phyloP scores from a whole-genome alignment of 2,329 filamentous ascomycete species.

The Canariomyces notabilis region DNA sequence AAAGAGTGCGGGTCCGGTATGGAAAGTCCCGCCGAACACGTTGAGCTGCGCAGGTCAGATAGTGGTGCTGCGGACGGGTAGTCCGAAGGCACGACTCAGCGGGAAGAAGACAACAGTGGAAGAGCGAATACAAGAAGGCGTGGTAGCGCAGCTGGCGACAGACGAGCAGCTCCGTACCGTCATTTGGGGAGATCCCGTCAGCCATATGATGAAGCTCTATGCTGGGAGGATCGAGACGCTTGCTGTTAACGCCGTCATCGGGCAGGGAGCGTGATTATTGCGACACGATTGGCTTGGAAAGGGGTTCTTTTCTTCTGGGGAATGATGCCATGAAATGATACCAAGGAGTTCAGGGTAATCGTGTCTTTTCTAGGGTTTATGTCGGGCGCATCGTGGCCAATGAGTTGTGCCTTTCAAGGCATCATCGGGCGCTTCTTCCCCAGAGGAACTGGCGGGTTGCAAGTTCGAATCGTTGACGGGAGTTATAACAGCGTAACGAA shows the following conservation, averaged over 20 bases:
- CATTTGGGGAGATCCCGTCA: conserved; percentile 76
- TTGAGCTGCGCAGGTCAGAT: conserved; percentile 67
- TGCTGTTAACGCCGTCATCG: conserved; percentile 62
- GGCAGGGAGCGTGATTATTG: conserved; percentile 29
- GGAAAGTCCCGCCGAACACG: conserved; percentile 61
- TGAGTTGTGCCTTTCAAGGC: too few species aligned
- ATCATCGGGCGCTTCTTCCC: conserved; percentile 1
- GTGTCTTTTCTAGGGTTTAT: conserved; percentile 1
- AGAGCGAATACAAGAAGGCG: conserved; percentile 50
- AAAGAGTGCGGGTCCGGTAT: conserved; percentile 38
- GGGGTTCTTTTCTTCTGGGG: neutral
- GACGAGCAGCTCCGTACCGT: conserved; percentile 65
- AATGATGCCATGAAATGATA: neutral
- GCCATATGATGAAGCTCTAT: conserved; percentile 77
- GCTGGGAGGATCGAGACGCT: conserved; percentile 64
- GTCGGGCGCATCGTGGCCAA: too few species aligned
- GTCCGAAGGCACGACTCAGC: conserved; percentile 33
- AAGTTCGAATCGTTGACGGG: too few species aligned
- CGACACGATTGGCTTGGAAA: too few species aligned
- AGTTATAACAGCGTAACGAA: too few species aligned
- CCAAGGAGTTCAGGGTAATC: neutral
- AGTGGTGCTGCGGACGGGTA: conserved; percentile 57
- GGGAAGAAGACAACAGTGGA: conserved; percentile 45
- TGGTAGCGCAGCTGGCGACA: conserved; percentile 62
- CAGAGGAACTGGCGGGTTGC: too few species aligned